Base-by-base conservation (phyloP, 1,284 basidiomycete species). In the Ustilago crameri region DNA sequence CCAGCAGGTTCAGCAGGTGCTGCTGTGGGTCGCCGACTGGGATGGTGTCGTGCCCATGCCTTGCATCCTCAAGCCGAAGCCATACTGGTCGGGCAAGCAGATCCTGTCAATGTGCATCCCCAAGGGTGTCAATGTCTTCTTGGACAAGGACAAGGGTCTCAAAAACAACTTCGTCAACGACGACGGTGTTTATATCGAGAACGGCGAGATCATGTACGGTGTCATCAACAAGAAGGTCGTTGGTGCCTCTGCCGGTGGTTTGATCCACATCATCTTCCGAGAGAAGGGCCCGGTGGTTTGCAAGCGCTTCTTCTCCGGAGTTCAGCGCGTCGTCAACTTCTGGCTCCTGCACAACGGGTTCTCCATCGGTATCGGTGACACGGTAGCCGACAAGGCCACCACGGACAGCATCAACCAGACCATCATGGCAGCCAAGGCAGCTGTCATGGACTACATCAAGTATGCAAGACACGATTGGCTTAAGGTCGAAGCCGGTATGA, bases 271-370 rank as follows among this genome's bases (percentile, higher is more conserved):
- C 80, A 93, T 95, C 47, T 98, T 98, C 88, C 91, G 95, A 53
- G 95, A 99, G 85, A 93, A 95, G 82, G 96, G 96, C 0, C 94
- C 93, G 1, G 92, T 96, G 78, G 90, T 91, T 9, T 93, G 93
- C n/a, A 88, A 93, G 41, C 89, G 90, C 73, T 90, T 98, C 62
- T 98, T 98, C 86, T 93, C 92, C 8, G 93, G 95, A 26, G 87
- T 95, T 1, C 96, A 99, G 83, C 91, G 90, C 85, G 90, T 98
- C 54, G 93, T 98, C 85, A 98, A 98, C 85, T 98, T 90, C 84
- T 98, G 95, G 96, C 88, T 98, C 9, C 91, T 98, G 85, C 96
- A 99, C 85, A 95, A 95, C 75, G 95, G 96, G 40, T 98, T 98
- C 88, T 95, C 92, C 79, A 98, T 98, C 73, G 96, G 96, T 69